Percentiles rank a stretch among this genome's conserved stretches.
Evolutionary conservation across 2,329 filamentous ascomycete species (phyloP).

Genomic region (Diaporthe amygdali): DNA sequence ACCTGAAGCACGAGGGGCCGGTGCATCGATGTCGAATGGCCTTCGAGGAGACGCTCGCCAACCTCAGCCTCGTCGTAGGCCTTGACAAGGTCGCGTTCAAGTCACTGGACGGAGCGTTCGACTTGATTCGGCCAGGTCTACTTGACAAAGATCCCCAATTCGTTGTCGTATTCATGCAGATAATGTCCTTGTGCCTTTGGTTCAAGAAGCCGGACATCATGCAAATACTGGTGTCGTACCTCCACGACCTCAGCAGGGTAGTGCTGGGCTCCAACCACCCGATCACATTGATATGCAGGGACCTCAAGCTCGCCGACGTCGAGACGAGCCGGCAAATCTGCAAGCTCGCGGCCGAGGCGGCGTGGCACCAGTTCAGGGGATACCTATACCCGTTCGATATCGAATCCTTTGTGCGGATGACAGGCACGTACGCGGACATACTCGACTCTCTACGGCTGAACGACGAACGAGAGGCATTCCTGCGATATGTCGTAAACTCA

Average conservation of each 20-base stretch:
- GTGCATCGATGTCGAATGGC: constrained; percentile 13
- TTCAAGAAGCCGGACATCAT: constrained; percentile 17
- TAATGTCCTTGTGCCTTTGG: constrained; percentile 13
- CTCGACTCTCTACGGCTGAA: constrained; percentile 15
- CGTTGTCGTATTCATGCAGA: constrained; percentile 9
- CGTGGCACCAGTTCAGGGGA: constrained; percentile 14
- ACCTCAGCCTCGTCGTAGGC: constrained; percentile 1
- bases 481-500: background rate
- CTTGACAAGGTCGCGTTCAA: constrained; percentile 17
- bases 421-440: constrained; percentile 11
- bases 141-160: constrained; percentile 8
- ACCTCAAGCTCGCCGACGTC: background rate
- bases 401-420: constrained; percentile 8
- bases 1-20: constrained; percentile 16
- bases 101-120: constrained; percentile 15
- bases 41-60: constrained; percentile 20
- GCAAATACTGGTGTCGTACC: constrained; percentile 12
- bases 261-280: constrained; percentile 6
- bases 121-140: constrained; percentile 10
- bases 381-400: background rate
- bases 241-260: constrained; percentile 12
- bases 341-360: constrained; percentile 15
- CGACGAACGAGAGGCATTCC: constrained; percentile 16
- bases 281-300: background rate
- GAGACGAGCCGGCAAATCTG: background rate